Percentiles rank a stretch among this genome's conserved stretches.
Evolutionary conservation across 164 flowering plant genomes (phyloP).

Genomic region (Piper betle): DNA sequence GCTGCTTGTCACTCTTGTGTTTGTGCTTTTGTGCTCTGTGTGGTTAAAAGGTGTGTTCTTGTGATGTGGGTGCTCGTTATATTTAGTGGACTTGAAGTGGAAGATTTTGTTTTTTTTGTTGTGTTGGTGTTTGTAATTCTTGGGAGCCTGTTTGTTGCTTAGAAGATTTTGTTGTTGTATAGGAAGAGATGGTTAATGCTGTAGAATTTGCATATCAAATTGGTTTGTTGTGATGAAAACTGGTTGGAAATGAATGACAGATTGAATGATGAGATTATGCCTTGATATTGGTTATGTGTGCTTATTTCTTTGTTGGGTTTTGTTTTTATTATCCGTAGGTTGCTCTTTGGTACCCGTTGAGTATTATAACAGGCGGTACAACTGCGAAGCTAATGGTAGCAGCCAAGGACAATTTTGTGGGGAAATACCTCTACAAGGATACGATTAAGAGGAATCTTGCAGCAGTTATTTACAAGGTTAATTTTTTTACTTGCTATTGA

Average conservation of each 20-base stretch:
- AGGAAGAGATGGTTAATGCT: too few species aligned
- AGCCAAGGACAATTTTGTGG: slow-evolving; percentile 84
- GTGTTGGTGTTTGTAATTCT: too few species aligned
- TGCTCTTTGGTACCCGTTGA: slow-evolving; percentile 88
- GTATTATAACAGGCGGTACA: slow-evolving; percentile 76
- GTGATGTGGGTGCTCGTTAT: too few species aligned
- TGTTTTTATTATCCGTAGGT: slow-evolving; percentile 32
- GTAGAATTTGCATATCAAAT: too few species aligned
- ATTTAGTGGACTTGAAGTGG: too few species aligned
- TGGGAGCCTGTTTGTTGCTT: too few species aligned
- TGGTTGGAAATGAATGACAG: too few species aligned
- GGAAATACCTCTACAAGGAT: slow-evolving; percentile 88
- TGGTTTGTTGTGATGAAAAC: too few species aligned
- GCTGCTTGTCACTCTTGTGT: slow-evolving; percentile 7
- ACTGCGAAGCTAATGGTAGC: slow-evolving; percentile 97
- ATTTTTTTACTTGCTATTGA: not conserved
- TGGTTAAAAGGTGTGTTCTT: not conserved
- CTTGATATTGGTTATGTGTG: not conserved
- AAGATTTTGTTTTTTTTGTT: too few species aligned
- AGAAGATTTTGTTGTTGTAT: too few species aligned
- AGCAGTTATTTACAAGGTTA: slow-evolving; percentile 76
- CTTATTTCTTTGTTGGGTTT: not conserved
- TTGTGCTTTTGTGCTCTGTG: not conserved
- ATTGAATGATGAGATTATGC: too few species aligned
- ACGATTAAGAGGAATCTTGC: slow-evolving; percentile 85